phyloP scores from a whole-genome alignment of 2,329 filamentous ascomycete genomes.

The Colletotrichum falcatum region DNA sequence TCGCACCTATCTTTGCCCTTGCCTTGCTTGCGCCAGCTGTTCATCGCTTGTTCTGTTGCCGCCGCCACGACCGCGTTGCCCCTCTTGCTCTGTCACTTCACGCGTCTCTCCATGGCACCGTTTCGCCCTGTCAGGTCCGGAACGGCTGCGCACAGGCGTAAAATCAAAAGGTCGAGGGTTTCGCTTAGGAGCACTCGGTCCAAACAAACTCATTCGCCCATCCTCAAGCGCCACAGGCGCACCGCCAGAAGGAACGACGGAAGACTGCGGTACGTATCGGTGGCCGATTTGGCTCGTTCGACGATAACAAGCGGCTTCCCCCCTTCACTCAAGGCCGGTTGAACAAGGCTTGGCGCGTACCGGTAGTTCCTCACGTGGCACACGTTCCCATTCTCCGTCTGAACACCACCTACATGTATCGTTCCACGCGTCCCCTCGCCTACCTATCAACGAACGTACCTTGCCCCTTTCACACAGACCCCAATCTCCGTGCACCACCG shows the following conservation, averaged over 20 bases:
- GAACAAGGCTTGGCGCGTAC: not conserved
- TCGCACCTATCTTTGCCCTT: too few relatives aligned
- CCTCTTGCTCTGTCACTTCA: too few relatives aligned
- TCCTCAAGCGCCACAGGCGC: slow-evolving; percentile 32
- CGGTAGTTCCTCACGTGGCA: not conserved
- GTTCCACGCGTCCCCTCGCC: not conserved
- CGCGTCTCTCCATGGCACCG: too few relatives aligned
- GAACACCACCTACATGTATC: not conserved
- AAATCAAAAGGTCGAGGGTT: too few relatives aligned
- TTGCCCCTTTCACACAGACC: not conserved
- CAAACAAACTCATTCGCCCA: too few relatives aligned
- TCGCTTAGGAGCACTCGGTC: too few relatives aligned
- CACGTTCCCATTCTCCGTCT: not conserved
- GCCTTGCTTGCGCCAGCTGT: too few relatives aligned
- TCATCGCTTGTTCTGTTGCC: too few relatives aligned
- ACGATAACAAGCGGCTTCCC: too few relatives aligned
- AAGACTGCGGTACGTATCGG: not conserved
- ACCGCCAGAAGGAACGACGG: not conserved
- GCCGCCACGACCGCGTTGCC: too few relatives aligned
- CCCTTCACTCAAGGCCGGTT: not conserved
- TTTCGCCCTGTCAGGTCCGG: too few relatives aligned
- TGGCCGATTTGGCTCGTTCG: not conserved
- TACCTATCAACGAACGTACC: not conserved
- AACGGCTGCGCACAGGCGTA: too few relatives aligned
- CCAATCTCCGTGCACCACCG: slow-evolving; percentile 1